These are phyloP conservation scores for Colletotrichum musae DNA, from an alignment of 2,329 filamentous ascomycete species.

Conservation along the genomic window DNA sequence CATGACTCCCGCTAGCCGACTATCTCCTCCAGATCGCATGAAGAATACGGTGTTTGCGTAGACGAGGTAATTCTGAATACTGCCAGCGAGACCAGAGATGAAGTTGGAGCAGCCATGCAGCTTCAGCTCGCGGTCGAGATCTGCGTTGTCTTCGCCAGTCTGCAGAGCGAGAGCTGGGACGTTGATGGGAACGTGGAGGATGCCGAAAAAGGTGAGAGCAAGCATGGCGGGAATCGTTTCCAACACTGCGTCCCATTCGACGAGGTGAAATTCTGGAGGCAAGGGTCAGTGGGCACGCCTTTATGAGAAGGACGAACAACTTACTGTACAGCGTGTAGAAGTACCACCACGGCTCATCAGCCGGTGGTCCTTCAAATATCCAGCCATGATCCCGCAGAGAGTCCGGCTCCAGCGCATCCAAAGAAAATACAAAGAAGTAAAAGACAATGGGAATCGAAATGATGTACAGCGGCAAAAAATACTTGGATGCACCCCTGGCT, in stretches of 20 bases:
- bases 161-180: slow-evolving; percentile 93
- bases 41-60: slow-evolving; percentile 99
- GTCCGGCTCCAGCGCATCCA: slow-evolving; percentile 77
- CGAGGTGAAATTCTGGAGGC: slow-evolving; percentile 79
- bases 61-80: slow-evolving; percentile 96
- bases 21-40: slow-evolving; percentile 91
- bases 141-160: slow-evolving; percentile 91
- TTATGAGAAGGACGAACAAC: slow-evolving; percentile 47
- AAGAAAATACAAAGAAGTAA: slow-evolving; percentile 80
- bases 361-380: slow-evolving; percentile 91
- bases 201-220: slow-evolving; percentile 95
- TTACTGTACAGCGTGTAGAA: slow-evolving; percentile 96
- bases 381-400: slow-evolving; percentile 82
- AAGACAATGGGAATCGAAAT: slow-evolving; percentile 82
- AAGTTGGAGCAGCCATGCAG: slow-evolving; percentile 95
- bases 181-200: slow-evolving; percentile 98
- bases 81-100: slow-evolving; percentile 86
- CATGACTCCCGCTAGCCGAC: slow-evolving; percentile 86
- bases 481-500: slow-evolving; percentile 83
- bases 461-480: slow-evolving; percentile 90
- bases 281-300: slow-evolving; percentile 1
- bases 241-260: slow-evolving; percentile 87
- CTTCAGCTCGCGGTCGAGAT: slow-evolving; percentile 91
- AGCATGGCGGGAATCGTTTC: slow-evolving; percentile 95
- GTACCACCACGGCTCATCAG: slow-evolving; percentile 94